phyloP scores from a whole-genome alignment of 371 early-diverging fungal genomes.

The Basidiobolus meristosporus region DNA sequence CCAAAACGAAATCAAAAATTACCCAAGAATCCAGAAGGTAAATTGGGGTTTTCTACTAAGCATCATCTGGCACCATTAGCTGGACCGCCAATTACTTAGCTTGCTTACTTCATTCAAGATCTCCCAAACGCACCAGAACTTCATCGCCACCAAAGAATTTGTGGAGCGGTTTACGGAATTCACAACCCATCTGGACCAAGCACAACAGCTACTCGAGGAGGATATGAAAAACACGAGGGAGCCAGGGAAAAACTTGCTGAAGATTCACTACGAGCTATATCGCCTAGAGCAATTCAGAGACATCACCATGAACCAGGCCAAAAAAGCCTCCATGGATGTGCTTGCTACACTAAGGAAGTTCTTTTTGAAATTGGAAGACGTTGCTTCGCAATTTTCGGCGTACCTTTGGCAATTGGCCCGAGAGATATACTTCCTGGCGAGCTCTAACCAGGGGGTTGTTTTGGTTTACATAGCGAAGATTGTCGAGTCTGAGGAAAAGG shows the following conservation, averaged over 20 bases:
- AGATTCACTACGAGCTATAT: constrained; percentile 74
- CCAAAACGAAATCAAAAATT: no score
- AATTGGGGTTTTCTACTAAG: no score
- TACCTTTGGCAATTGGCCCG: constrained; percentile 71
- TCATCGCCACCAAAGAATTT: constrained; percentile 66
- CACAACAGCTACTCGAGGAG: constrained; percentile 46
- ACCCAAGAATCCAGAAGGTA: no score
- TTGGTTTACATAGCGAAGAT: constrained; percentile 76
- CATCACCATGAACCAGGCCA: constrained; percentile 55
- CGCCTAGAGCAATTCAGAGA: constrained; percentile 75
- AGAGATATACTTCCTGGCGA: constrained; percentile 56
- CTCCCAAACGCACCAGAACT: constrained; percentile 80
- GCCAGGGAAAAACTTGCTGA: constrained; percentile 52
- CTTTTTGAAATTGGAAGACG: constrained; percentile 60
- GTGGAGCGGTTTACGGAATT: constrained; percentile 70
- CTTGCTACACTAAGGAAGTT: constrained; percentile 56
- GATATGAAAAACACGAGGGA: constrained; percentile 39
- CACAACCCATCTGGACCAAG: constrained; percentile 50
- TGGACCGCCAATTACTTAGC: no score
- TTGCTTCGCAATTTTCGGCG: constrained; percentile 59
- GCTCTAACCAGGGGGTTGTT: constrained; percentile 36
- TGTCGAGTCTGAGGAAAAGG: constrained; percentile 75
- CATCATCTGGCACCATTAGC: no score
- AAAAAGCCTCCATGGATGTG: constrained; percentile 55
- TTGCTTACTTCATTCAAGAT: constrained; percentile 23